A percentile compares a stretch with the other conserved stretches of the same genome.
These are phyloP conservation scores for Basipetospora chlamydospora DNA, from an alignment of 2,329 filamentous ascomycete species.

Conservation along the genomic window DNA sequence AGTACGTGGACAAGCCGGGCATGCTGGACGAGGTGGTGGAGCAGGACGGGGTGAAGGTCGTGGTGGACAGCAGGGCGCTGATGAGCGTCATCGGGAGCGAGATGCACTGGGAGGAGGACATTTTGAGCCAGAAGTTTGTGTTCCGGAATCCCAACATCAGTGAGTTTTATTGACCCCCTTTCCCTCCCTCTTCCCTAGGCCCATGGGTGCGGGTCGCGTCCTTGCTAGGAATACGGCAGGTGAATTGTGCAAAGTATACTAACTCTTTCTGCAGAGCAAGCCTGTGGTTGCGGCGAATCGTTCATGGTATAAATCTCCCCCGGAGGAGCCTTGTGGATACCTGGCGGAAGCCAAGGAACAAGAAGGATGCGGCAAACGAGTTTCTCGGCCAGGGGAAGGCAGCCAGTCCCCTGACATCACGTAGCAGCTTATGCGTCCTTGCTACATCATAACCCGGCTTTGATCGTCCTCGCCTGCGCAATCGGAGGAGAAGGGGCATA, in stretches of 20 bases:
- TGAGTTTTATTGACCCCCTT: constrained; percentile 34
- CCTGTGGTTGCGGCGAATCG: constrained; percentile 92
- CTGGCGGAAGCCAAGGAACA: no score
- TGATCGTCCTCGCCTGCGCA: no score
- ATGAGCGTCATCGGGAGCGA: constrained; percentile 97
- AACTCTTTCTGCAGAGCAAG: constrained; percentile 52
- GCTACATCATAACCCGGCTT: no score
- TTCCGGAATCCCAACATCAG: constrained; percentile 98
- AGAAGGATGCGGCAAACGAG: no score
- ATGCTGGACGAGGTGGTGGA: constrained; percentile 84
- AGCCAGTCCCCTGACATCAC: no score
- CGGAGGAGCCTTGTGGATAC: not conserved
- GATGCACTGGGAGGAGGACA: constrained; percentile 98
- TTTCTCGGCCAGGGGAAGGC: no score
- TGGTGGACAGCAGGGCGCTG: constrained; percentile 93
- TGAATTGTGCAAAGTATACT: no score
- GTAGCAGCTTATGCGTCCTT: no score
- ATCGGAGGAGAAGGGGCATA: no score
- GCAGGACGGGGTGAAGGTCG: constrained; percentile 87
- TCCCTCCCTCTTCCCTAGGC: not conserved
- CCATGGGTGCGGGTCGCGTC: not conserved
- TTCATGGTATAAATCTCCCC: constrained; percentile 56
- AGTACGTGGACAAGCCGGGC: constrained; percentile 85
- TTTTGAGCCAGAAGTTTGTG: constrained; percentile 79
- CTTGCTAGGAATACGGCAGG: no score